Evolutionary conservation across 768 basidiomycete genomes (phyloP), one percentile per base, ranked within the genome.

Genomic region (Suillus discolor): DNA sequence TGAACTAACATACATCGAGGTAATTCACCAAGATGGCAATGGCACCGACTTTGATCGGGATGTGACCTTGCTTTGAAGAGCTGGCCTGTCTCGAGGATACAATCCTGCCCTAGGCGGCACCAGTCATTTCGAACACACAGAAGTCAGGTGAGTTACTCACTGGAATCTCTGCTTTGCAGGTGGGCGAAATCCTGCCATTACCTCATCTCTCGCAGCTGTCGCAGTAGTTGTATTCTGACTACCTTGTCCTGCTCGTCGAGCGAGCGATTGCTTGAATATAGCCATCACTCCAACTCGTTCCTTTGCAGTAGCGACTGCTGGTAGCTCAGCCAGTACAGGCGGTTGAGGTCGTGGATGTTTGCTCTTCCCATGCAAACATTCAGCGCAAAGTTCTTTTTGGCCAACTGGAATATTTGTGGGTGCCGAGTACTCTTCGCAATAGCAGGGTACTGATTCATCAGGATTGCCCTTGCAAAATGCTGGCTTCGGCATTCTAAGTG

Each of bases 351-450:
- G 20, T 1, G 9, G 45, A 45, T 45, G 45, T 45, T 45, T 45
- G 45, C 45, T 45, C 45, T 45, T 45, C 45, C 45, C 45, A 45
- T 45, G 45, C 45, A 45, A 45, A 45, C 45, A 45, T 45, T 45
- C 45, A 1, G 45, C n/a, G 2, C 45, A 45, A 45, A 45, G 45
- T 9, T 45, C 47, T 49, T 49, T 49, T 49, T 49, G 47, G 47
- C 47, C 23, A 2, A 13, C 47, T 49, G 47, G 13, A 49, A 25
- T 20, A 49, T 49, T 49, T 0, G 23, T 49, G 18, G 47, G 47
- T 49, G 47, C 47, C 4, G 23, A 49, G 47, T 49, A 49, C 47
- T 49, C 47, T 49, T 49, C 47, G 5, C 47, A 49, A 49, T 49
- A 23, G 47, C 47, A 49, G 18, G 47, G n/a, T 49, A 49, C 23